phyloP scores from a whole-genome alignment of 2,329 filamentous ascomycete genomes.

The Diaporthe eres region DNA sequence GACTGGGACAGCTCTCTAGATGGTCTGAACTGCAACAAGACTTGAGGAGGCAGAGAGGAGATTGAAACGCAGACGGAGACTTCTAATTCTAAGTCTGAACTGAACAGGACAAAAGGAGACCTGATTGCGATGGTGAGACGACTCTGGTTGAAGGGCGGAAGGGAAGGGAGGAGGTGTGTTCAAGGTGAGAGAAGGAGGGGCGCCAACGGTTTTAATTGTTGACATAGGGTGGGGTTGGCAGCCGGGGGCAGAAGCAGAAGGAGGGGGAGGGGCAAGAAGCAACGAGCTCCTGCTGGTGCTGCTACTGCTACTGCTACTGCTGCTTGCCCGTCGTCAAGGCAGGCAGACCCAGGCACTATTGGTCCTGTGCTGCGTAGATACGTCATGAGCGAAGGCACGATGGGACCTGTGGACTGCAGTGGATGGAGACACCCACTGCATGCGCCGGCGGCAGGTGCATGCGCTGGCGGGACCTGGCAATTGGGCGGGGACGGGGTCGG shows the following conservation, averaged over 20 bases:
- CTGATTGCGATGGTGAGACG: background rate
- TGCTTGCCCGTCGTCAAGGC: background rate
- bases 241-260: background rate
- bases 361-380: constrained; percentile 2
- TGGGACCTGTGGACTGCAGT: constrained; percentile 19
- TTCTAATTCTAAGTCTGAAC: constrained; percentile 33
- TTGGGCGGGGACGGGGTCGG: constrained; percentile 2
- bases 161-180: background rate
- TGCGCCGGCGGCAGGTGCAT: constrained; percentile 30
- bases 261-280: constrained; percentile 28
- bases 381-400: constrained; percentile 32
- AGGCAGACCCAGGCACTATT: background rate
- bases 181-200: constrained; percentile 18
- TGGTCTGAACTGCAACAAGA: constrained; percentile 14
- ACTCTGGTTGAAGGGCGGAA: background rate
- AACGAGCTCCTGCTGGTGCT: background rate
- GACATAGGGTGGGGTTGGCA: constrained; percentile 3
- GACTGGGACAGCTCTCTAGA: constrained; percentile 4
- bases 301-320: background rate
- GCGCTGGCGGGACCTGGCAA: constrained; percentile 10
- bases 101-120: constrained; percentile 23
- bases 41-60: background rate
- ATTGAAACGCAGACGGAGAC: constrained; percentile 23
- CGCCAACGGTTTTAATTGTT: constrained; percentile 23
- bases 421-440: background rate